Evolutionary conservation across 2,329 filamentous ascomycete genomes (phyloP), one percentile per base, ranked within the genome.

Genomic region (Nothopassalora personata): DNA sequence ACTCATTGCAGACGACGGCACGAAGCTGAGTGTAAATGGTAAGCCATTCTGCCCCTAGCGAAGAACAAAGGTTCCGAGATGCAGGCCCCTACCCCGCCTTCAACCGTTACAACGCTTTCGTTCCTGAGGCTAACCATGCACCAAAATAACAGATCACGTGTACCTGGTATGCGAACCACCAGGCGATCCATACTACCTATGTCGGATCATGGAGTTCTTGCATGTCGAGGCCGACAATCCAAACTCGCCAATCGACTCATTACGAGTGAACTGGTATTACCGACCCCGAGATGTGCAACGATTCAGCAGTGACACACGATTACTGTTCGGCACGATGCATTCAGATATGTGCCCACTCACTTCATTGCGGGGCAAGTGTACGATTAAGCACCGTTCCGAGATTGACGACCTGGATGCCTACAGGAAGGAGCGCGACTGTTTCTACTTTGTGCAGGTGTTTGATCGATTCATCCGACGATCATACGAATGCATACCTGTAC

Each of bases 211-310:
- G 94, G 93, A 99, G 74, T 97, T 97, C 73, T 80, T 97, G 68
- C 91, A 96, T 71, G 79, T 82, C 70, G 86, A 92, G 68, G 91
- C 73, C 53, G 74, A 93, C 71, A 84, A 92, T 73, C 77, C 80
- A 36, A 81, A 80, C 56, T 84, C 86, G 60, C 87, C 89, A 0
- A 86, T 99, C 64, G 93, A 97, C 72, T 86, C 90, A 46, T 76
- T 99, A 69, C 88, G 92, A 67, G 89, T 97, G 71, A 99, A 99
- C 77, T 99, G 94, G 94, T 97, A 93, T 76, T 97, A 97, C 75
- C 86, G 94, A 45, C 93, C 94, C 58, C 91, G 94, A 75, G 94
- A 99, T 76, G 96, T 97, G 71, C 90, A 90, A 66, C 90, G 92
- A 67, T 94, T 92, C 77, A 88, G 90, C 67, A 88, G 89, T 73